Conservation (phyloP, 2,329 filamentous ascomycete species). For the Scedosporium minutisporum region DNA sequence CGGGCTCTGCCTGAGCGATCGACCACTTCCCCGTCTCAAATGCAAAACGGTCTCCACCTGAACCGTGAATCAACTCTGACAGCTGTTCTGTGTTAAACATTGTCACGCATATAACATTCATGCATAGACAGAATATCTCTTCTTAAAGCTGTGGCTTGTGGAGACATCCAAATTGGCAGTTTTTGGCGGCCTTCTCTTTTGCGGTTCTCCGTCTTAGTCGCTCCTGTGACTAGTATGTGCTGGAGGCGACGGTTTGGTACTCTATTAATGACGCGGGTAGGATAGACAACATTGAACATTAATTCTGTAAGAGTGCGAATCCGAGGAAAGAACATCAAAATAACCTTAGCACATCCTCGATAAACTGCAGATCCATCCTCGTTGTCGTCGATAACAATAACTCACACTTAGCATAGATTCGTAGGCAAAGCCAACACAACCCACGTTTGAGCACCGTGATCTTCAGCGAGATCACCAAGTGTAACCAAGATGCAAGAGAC, state of each 20-base stretch:
- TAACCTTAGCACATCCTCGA: background rate
- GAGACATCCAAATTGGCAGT: background rate
- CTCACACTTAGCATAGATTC: background rate
- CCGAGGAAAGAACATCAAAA: no score
- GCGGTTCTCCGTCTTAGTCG: no score
- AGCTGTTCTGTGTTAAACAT: background rate
- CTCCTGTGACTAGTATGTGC: no score
- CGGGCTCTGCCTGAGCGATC: constrained; percentile 9
- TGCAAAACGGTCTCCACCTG: constrained; percentile 11
- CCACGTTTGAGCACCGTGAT: constrained; percentile 3
- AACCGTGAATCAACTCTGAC: background rate
- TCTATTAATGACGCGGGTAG: no score
- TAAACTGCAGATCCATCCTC: background rate
- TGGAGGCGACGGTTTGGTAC: no score
- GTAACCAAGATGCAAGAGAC: background rate
- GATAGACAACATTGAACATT: no score
- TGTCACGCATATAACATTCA: background rate
- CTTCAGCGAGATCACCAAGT: background rate
- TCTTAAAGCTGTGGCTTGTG: background rate
- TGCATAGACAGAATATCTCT: background rate
- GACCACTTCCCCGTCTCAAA: constrained; percentile 10
- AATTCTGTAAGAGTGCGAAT: no score
- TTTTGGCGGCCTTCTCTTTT: background rate
- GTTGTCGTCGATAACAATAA: background rate
- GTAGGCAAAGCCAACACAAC: background rate